Base-by-base conservation (phyloP, 148 eudicot genomes). In the Dysphania ambrosioides region DNA sequence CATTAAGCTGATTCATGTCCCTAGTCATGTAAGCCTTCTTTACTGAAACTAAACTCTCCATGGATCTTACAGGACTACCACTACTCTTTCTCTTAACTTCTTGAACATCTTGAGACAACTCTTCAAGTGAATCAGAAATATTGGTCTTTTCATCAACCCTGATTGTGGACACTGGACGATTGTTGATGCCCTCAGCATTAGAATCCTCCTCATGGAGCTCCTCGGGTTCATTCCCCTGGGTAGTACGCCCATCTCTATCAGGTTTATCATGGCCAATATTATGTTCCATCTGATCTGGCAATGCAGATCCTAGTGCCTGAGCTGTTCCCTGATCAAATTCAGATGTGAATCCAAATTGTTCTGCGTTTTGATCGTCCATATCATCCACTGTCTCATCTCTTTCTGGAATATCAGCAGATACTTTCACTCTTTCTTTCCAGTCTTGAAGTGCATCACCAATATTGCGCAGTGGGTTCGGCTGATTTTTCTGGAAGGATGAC, bases 351-450 rank as follows among this genome's bases (percentile, higher is more conserved):
- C 93, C 92, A 81, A 85, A 92, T 71, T 96, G 91, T 58, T 87
- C 85, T 49, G 91, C 91, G 78, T 79, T 73, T 73, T 87, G 90
- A 80, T 90, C 90, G 59, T 77, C 70, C 79, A 81, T 41, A 49
- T 90, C 89, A 78, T 89, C 93, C 41, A 75, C 77, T 29, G 72
- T 66, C 38, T 49, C 65, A 44, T 77, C 74, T 32, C 79, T 70
- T 19, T 87, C 85, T 72, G 82, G 83, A 71, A 87, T 62, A 81
- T 96, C 99, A 57, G 81, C 67, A 35, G 96, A 85, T 59, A 96
- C 95, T 80, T 88, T 90, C 31, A 91, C 91, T 81, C 93, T 85
- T 74, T 96, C 97, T 88, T 96, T 92, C 99, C 99, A 96, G 55
- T 88, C 91, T 59, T 96, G 87, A 73, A 96, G 88, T 4, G 99